phyloP scores from a whole-genome alignment of 2,329 filamentous ascomycete species.

The Elsinoe necatrix region DNA sequence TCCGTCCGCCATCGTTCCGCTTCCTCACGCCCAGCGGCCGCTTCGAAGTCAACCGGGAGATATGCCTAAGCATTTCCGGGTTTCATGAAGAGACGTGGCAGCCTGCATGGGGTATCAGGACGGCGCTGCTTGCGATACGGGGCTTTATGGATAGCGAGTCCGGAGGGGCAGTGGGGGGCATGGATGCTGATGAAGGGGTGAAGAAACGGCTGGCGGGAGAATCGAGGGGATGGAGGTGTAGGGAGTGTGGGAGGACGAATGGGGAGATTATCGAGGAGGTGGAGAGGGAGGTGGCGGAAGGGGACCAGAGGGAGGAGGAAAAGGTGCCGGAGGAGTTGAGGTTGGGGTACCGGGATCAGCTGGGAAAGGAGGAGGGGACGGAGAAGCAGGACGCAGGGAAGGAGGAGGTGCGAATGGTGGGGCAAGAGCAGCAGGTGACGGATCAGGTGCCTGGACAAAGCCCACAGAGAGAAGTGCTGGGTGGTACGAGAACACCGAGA shows the following conservation, averaged over 20 bases:
- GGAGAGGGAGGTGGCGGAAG: conserved; percentile 44
- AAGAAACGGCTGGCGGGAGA: conserved; percentile 61
- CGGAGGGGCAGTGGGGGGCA: conserved; percentile 78
- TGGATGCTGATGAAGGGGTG: conserved; percentile 64
- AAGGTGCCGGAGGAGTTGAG: conserved; percentile 48
- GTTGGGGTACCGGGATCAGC: conserved; percentile 66
- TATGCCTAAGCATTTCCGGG: conserved; percentile 85
- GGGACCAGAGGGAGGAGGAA: conserved; percentile 36
- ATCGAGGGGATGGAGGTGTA: conserved; percentile 59
- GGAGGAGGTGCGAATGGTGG: background rate
- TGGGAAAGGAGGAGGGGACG: conserved; percentile 39
- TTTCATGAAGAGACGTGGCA: conserved; percentile 99
- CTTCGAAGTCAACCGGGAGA: conserved; percentile 94
- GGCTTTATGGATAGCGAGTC: conserved; percentile 91
- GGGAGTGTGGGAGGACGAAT: conserved; percentile 62
- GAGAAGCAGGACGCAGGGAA: conserved; percentile 18
- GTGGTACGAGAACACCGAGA: background rate
- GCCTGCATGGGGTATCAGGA: conserved; percentile 92
- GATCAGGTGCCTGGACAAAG: background rate
- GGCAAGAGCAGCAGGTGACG: background rate
- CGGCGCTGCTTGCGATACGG: conserved; percentile 68
- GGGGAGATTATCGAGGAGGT: conserved; percentile 64
- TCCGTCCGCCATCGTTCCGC: conserved; percentile 89
- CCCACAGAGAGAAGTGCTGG: background rate
- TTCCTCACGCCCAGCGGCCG: conserved; percentile 86